Percentiles rank a stretch among this genome's conserved stretches.
Conservation (phyloP, 1,284 basidiomycete genomes). For the Neotropicomus parvogracilis region DNA sequence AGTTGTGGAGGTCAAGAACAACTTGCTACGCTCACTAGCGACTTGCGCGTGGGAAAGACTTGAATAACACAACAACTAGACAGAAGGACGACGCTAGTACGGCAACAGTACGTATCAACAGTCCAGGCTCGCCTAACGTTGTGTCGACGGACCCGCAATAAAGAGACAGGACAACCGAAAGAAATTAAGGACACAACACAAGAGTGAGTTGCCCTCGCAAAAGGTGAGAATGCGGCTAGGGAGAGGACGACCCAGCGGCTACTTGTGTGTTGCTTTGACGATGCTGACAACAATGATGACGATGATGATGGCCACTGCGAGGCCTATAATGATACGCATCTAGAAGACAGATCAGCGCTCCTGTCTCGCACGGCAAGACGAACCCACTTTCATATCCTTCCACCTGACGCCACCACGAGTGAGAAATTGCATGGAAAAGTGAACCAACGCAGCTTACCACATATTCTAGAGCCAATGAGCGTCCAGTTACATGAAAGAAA, state of each 20-base stretch:
- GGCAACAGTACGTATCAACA: conserved; percentile 25
- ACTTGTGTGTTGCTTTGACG: conserved; percentile 72
- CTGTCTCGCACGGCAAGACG: conserved; percentile 3
- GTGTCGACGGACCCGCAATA: conserved; percentile 16
- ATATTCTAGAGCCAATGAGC: conserved; percentile 55
- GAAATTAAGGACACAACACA: conserved; percentile 38
- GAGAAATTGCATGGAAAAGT: conserved; percentile 5
- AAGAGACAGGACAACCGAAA: conserved; percentile 16
- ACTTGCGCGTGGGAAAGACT: conserved; percentile 23
- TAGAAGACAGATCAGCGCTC: conserved; percentile 29
- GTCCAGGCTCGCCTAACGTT: conserved; percentile 22
- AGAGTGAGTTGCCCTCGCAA: conserved; percentile 10
- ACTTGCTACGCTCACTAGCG: conserved; percentile 8
- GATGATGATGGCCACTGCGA: conserved; percentile 84
- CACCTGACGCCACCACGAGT: conserved; percentile 54
- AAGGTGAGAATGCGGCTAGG: neutral
- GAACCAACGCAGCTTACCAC: conserved; percentile 57
- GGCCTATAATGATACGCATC: conserved; percentile 89
- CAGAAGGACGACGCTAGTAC: conserved; percentile 9
- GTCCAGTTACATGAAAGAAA: conserved; percentile 21
- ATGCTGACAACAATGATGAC: conserved; percentile 92
- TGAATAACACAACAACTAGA: conserved; percentile 25
- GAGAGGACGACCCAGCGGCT: conserved; percentile 8
- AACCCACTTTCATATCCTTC: conserved; percentile 91
- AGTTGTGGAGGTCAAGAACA: conserved; percentile 13